Percentiles rank a stretch among this genome's conserved stretches.
Evolutionary conservation across 306 rosid species (phyloP).

Genomic region (Rosa rugosa): DNA sequence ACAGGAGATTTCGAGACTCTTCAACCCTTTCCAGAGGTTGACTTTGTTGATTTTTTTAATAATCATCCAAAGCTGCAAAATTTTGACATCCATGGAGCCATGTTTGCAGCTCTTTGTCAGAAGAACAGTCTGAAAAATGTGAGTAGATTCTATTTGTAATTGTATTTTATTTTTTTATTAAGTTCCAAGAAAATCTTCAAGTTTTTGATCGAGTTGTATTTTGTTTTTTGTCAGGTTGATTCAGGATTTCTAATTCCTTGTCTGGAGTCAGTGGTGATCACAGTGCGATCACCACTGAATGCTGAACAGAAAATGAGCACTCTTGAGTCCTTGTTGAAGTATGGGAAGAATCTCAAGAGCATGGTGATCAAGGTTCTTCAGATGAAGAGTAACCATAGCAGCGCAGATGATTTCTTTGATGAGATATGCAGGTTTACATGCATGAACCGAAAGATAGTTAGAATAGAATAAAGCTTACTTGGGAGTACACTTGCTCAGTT

Average conservation of each 20-base stretch:
- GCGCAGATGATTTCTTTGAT: conserved; percentile 92
- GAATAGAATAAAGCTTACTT: conserved; percentile 52
- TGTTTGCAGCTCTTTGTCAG: conserved; percentile 99
- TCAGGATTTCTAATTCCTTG: conserved; percentile 69
- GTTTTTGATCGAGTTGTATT: background rate
- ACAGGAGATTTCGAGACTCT: conserved; percentile 81
- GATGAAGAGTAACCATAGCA: conserved; percentile 88
- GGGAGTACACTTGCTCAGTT: conserved; percentile 4
- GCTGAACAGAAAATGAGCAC: conserved; percentile 95
- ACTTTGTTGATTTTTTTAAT: conserved; percentile 89
- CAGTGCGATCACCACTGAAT: conserved; percentile 86
- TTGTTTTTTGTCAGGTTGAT: conserved; percentile 59
- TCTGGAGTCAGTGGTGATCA: conserved; percentile 74
- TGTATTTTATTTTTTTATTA: background rate
- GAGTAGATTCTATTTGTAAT: conserved; percentile 24
- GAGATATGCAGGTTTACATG: conserved; percentile 76
- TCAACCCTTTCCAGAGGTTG: conserved; percentile 92
- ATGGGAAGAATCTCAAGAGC: conserved; percentile 61
- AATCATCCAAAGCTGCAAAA: conserved; percentile 69
- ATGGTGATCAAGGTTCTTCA: conserved; percentile 83
- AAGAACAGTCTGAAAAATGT: conserved; percentile 85
- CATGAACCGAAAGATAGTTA: conserved; percentile 61
- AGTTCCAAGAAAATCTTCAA: background rate
- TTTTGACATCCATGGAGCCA: conserved; percentile 94
- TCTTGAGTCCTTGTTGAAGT: conserved; percentile 78